Percentiles rank a stretch among this genome's conserved stretches.
Evolutionary conservation across 257 asterid genomes (phyloP).

Genomic region (Petunia axillaris): DNA sequence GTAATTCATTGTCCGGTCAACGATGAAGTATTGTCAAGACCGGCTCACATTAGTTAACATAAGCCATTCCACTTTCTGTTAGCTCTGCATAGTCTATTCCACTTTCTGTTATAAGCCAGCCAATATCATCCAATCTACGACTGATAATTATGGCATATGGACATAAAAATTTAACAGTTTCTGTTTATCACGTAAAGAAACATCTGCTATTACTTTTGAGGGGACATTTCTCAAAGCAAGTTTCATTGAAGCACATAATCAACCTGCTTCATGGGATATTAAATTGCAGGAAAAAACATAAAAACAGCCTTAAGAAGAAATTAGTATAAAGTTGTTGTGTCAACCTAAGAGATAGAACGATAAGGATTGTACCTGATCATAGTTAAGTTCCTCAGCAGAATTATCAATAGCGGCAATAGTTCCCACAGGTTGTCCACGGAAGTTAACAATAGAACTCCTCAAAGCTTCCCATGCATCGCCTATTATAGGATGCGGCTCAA

Average conservation of each 20-base stretch:
- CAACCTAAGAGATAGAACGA: constrained; percentile 1
- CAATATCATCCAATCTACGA: background rate
- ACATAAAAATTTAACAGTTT: background rate
- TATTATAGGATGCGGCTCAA: constrained; percentile 74
- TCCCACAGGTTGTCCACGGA: constrained; percentile 84
- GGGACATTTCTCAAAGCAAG: constrained; percentile 7
- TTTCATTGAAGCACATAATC: background rate
- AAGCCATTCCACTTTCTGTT: background rate
- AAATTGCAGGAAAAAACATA: background rate
- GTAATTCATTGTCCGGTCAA: background rate
- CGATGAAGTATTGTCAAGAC: background rate
- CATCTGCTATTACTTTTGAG: background rate
- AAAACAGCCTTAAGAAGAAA: background rate
- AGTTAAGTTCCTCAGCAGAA: constrained; percentile 78
- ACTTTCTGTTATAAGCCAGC: background rate
- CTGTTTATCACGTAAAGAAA: background rate
- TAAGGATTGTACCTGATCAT: constrained; percentile 67
- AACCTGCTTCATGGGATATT: background rate
- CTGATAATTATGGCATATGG: background rate
- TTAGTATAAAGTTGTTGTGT: no score
- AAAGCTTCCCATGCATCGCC: constrained; percentile 90
- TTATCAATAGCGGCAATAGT: constrained; percentile 92
- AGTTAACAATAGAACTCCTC: constrained; percentile 74
- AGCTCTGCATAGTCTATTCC: background rate
- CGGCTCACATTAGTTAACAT: background rate